Percentiles rank a stretch among this genome's conserved stretches.
These are phyloP conservation scores for Magnusiomyces tetraspermus DNA, from an alignment of 1,139 yeast genomes.

Conservation along the genomic window DNA sequence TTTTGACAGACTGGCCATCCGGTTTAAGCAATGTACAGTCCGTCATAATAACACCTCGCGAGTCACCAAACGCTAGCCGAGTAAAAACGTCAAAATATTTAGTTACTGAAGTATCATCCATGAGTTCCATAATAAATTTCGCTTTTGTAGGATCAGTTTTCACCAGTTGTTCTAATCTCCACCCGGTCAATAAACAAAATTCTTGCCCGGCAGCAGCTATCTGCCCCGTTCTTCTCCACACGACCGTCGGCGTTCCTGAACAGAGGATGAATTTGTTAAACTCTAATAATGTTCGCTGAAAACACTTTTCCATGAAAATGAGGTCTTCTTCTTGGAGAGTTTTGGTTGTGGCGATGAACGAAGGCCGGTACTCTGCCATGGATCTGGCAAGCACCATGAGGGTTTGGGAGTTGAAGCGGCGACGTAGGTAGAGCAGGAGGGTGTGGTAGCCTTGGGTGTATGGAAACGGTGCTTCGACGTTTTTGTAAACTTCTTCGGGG, in stretches of 20 bases:
- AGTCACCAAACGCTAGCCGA: conserved; percentile 85
- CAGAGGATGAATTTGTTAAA: conserved; percentile 73
- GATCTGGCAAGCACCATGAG: conserved; percentile 78
- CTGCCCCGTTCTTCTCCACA: conserved; percentile 92
- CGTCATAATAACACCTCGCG: conserved; percentile 76
- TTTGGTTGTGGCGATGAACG: conserved; percentile 86
- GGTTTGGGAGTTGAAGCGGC: conserved; percentile 60
- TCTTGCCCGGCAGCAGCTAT: conserved; percentile 93
- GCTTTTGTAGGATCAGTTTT: conserved; percentile 10
- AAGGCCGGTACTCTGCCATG: conserved; percentile 84
- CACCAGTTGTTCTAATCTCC: conserved; percentile 35
- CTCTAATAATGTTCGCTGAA: conserved; percentile 79
- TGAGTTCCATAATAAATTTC: conserved; percentile 76
- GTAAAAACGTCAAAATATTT: conserved; percentile 82
- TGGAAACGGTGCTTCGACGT: conserved; percentile 50
- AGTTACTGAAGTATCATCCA: conserved; percentile 82
- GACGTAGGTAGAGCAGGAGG: conserved; percentile 61
- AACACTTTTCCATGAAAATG: conserved; percentile 91
- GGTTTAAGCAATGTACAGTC: conserved; percentile 69
- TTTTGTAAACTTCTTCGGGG: conserved; percentile 26
- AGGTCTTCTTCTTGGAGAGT: conserved; percentile 81
- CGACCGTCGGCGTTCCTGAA: conserved; percentile 88
- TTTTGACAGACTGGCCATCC: conserved; percentile 40
- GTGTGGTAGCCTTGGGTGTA: conserved; percentile 88
- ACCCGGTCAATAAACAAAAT: conserved; percentile 71